These are phyloP conservation scores for Dactylonectria estremocensis DNA, from an alignment of 2,329 filamentous ascomycete genomes.

Conservation along the genomic window DNA sequence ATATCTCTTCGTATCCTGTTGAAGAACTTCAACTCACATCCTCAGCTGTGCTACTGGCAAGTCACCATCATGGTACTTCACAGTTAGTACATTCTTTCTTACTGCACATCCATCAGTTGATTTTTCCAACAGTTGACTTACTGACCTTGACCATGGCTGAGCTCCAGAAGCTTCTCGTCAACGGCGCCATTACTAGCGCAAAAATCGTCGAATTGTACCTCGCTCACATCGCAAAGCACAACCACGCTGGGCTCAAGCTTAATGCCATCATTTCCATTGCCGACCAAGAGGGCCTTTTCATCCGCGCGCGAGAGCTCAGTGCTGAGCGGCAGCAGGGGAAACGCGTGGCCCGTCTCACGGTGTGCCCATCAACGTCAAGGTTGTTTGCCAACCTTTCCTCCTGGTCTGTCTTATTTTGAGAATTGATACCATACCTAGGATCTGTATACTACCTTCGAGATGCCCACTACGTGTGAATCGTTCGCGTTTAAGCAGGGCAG, in stretches of 20 bases:
- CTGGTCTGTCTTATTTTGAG: neutral
- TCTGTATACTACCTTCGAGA: neutral
- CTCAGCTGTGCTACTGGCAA: too few species aligned
- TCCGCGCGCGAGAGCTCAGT: neutral
- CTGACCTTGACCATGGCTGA: neutral
- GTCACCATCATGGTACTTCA: neutral
- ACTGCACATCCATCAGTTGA: neutral
- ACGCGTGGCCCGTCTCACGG: neutral
- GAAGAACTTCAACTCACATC: too few species aligned
- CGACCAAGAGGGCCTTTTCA: neutral
- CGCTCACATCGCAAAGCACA: neutral
- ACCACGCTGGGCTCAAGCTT: neutral
- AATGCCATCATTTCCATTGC: neutral
- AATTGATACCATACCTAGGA: neutral
- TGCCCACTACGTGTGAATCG: neutral
- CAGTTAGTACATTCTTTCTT: neutral
- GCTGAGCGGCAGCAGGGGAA: neutral
- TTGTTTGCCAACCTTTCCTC: neutral
- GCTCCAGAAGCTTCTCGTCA: neutral
- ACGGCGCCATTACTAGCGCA: neutral
- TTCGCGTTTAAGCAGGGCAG: neutral
- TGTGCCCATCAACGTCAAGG: slow-evolving; percentile 1
- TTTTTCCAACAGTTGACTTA: neutral
- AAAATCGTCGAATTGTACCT: neutral
- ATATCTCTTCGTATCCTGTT: too few species aligned